Conservation (phyloP, 768 basidiomycete genomes). For the Serendipita sp. region DNA sequence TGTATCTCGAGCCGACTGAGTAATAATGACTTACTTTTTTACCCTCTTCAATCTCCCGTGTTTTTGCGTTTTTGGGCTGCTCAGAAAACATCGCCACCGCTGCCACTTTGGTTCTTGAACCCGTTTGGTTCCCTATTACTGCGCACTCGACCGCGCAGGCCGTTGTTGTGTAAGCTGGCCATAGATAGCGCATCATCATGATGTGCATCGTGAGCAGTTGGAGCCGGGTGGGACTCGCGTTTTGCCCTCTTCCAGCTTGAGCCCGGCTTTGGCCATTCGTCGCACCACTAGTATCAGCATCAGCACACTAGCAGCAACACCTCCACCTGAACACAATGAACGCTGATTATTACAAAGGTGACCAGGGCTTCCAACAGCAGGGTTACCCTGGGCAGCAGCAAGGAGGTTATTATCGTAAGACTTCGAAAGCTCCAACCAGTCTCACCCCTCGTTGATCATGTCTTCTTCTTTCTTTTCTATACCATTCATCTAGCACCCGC, state of each 20-base stretch:
- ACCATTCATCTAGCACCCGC: neutral
- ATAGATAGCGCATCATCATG: too few species aligned
- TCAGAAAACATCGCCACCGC: neutral
- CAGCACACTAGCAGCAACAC: neutral
- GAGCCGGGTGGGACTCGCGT: neutral
- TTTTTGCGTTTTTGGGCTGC: too few species aligned
- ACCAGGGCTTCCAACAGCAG: neutral
- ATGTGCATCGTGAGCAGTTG: too few species aligned
- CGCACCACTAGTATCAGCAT: neutral
- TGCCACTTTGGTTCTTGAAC: neutral
- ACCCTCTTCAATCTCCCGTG: too few species aligned
- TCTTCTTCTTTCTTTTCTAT: neutral
- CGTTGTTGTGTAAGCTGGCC: too few species aligned
- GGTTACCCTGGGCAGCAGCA: neutral
- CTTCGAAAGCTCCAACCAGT: neutral
- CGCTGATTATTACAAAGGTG: slow-evolving; percentile 1
- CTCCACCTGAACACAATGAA: neutral
- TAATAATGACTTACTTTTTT: neutral
- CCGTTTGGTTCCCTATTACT: neutral
- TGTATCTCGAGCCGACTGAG: neutral
- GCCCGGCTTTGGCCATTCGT: too few species aligned
- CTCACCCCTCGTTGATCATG: neutral
- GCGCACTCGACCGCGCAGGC: neutral
- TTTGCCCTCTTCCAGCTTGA: neutral
- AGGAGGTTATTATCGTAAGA: neutral